Percentiles rank a stretch among this genome's conserved stretches.
phyloP scores from a whole-genome alignment of 352 stramenopile genomes.

The Globisporangium carolinianum region DNA sequence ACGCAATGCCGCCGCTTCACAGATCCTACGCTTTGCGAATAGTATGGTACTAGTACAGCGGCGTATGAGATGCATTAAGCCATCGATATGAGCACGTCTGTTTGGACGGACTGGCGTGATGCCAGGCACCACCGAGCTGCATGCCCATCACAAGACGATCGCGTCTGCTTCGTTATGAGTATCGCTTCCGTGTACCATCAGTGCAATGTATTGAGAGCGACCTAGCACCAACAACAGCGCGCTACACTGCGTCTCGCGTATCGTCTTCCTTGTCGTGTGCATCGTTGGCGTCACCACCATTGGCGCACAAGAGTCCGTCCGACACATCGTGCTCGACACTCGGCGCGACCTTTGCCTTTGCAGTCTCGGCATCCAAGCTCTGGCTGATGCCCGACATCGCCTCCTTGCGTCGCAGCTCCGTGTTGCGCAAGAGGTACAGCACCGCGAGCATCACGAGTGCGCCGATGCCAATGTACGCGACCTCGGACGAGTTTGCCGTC shows the following conservation, averaged over 20 bases:
- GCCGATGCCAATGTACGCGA: not conserved
- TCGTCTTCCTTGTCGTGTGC: not conserved
- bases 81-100: too few species aligned
- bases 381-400: constrained; percentile 1
- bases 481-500: constrained; percentile 4
- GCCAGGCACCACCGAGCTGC: too few species aligned
- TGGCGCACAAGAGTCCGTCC: constrained; percentile 1
- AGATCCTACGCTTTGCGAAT: not conserved
- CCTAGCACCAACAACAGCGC: too few species aligned
- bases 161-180: too few species aligned
- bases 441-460: constrained; percentile 2
- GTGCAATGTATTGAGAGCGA: too few species aligned
- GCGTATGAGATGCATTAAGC: too few species aligned
- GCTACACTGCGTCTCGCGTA: not conserved
- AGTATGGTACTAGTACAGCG: too few species aligned
- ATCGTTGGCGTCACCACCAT: not conserved
- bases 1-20: not conserved
- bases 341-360: not conserved
- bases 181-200: too few species aligned
- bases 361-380: not conserved
- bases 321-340: constrained; percentile 3
- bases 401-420: constrained; percentile 3
- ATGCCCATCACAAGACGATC: too few species aligned
- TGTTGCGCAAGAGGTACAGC: constrained; percentile 3
- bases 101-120: too few species aligned